These are phyloP conservation scores for Fraxinus greggii DNA, from an alignment of 305 asterid species.

Conservation along the genomic window DNA sequence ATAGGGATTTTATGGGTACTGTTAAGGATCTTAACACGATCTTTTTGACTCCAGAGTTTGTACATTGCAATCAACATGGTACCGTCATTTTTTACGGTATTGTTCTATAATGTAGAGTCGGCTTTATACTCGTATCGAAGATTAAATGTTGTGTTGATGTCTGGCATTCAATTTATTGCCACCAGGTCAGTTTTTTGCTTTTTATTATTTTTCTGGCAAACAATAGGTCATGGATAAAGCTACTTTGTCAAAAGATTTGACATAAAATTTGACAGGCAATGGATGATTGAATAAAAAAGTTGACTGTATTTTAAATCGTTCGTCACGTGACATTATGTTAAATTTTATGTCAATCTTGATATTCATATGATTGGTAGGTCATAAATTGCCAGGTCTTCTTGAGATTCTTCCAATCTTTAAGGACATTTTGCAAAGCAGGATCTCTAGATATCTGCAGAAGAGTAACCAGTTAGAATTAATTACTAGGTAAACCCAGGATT, in stretches of 20 bases:
- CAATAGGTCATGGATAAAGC: not conserved
- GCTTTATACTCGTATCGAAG: not conserved
- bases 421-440: conserved; percentile 19
- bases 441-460: not conserved
- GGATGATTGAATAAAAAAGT: too few species aligned
- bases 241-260: too few species aligned
- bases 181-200: not conserved
- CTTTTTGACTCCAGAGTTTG: not conserved
- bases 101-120: not conserved
- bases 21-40: not conserved
- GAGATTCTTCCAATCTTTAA: conserved; percentile 37
- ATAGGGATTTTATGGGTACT: not conserved
- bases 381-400: conserved; percentile 26
- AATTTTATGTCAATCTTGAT: too few species aligned
- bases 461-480: not conserved
- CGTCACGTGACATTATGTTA: too few species aligned
- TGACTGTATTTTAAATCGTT: too few species aligned
- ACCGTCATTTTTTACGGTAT: not conserved
- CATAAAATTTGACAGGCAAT: too few species aligned
- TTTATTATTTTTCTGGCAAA: conserved; percentile 2
- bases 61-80: not conserved
- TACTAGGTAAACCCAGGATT: conserved; percentile 22
- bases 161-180: conserved; percentile 16
- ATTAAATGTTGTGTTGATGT: conserved; percentile 15
- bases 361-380: not conserved